Evolutionary conservation across 345 rosid genomes (phyloP).

Genomic region (Rhizophora mangle): DNA sequence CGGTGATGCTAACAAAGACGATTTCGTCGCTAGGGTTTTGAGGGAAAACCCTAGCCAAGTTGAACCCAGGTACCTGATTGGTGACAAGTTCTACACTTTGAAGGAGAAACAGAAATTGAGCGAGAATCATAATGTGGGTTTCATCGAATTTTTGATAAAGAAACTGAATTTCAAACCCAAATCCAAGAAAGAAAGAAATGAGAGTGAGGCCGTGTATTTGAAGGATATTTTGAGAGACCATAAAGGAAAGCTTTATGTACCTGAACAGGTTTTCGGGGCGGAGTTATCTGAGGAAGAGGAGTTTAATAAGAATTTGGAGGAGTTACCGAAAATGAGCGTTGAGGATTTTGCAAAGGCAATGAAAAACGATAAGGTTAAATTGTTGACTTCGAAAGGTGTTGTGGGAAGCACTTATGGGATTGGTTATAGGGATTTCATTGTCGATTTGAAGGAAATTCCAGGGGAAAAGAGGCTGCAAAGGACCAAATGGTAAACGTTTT

Average conservation of each 20-base stretch:
- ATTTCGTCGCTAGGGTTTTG: slow-evolving; percentile 65
- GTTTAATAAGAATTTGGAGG: slow-evolving; percentile 55
- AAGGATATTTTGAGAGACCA: slow-evolving; percentile 73
- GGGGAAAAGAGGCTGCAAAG: slow-evolving; percentile 81
- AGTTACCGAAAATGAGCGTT: slow-evolving; percentile 66
- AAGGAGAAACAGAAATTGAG: slow-evolving; percentile 55
- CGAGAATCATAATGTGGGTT: slow-evolving; percentile 38
- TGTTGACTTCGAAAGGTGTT: slow-evolving; percentile 68
- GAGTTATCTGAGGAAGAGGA: slow-evolving; percentile 74
- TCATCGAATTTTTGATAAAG: slow-evolving; percentile 40
- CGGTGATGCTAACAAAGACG: slow-evolving; percentile 41
- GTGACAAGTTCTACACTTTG: slow-evolving; percentile 51
- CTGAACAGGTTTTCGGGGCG: slow-evolving; percentile 73
- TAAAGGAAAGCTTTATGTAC: slow-evolving; percentile 85
- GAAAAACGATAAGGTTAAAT: slow-evolving; percentile 60
- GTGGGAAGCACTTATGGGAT: slow-evolving; percentile 20
- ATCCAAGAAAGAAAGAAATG: slow-evolving; percentile 24
- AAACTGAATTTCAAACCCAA: slow-evolving; percentile 39
- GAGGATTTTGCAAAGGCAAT: slow-evolving; percentile 68
- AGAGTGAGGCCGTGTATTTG: slow-evolving; percentile 55
- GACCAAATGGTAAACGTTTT: slow-evolving; percentile 63
- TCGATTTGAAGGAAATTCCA: slow-evolving; percentile 81
- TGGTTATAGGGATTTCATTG: slow-evolving; percentile 53
- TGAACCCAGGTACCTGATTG: slow-evolving; percentile 62
- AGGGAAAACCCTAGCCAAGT: slow-evolving; percentile 84